A percentile compares a stretch with the other conserved stretches of the same genome.
These are phyloP conservation scores for Chalara sp. DNA, from an alignment of 2,329 filamentous ascomycete genomes.

Conservation along the genomic window DNA sequence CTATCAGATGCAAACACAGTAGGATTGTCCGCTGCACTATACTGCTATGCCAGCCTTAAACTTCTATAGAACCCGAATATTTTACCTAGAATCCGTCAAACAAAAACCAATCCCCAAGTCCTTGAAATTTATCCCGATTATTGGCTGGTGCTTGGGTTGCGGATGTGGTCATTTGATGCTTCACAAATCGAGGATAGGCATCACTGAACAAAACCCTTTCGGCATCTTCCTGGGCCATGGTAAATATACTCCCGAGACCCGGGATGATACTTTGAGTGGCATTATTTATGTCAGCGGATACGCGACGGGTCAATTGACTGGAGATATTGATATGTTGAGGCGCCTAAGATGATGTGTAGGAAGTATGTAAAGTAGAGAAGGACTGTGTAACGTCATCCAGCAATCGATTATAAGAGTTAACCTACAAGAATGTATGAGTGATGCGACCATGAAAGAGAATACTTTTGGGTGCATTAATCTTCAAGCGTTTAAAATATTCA, in stretches of 20 bases:
- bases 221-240: conserved; percentile 36
- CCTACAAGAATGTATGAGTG: conserved; percentile 13
- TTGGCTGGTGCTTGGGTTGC: conserved; percentile 38
- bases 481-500: no score
- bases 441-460: no score
- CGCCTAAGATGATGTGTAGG: conserved; percentile 32
- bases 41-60: neutral
- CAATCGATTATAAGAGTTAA: conserved; percentile 39
- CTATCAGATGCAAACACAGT: conserved; percentile 43
- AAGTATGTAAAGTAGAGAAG: conserved; percentile 38
- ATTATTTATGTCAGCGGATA: conserved; percentile 16
- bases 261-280: conserved; percentile 24
- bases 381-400: conserved; percentile 37
- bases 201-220: conserved; percentile 38
- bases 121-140: conserved; percentile 38
- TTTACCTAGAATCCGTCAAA: conserved; percentile 41
- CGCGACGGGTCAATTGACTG: conserved; percentile 9
- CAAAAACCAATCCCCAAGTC: conserved; percentile 52
- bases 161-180: conserved; percentile 41
- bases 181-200: conserved; percentile 46
- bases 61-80: neutral
- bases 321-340: conserved; percentile 21
- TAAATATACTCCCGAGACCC: conserved; percentile 23
- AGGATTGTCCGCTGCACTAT: conserved; percentile 39
- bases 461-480: no score